phyloP scores from a whole-genome alignment of 805 yeast genomes.

The Kodamaea nitidulidarum region DNA sequence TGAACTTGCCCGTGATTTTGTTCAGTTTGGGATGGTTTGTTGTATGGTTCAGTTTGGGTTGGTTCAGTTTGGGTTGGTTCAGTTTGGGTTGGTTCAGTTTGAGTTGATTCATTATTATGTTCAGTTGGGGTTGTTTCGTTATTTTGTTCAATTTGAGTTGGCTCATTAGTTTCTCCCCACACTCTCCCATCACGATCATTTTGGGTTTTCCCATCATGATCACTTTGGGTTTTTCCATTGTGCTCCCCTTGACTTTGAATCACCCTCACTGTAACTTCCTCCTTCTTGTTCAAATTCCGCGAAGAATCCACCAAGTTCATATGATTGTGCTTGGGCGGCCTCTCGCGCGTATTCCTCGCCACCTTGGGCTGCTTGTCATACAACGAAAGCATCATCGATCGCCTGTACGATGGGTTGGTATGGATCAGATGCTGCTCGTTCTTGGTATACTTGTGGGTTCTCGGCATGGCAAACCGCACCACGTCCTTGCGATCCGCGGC shows the following conservation, averaged over 20 bases:
- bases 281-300: slow-evolving; percentile 28
- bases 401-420: slow-evolving; percentile 41
- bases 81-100: too few relatives aligned
- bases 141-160: background rate
- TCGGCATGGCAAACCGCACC: slow-evolving; percentile 23
- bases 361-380: slow-evolving; percentile 35
- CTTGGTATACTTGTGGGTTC: slow-evolving; percentile 12
- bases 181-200: too few relatives aligned
- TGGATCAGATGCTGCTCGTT: slow-evolving; percentile 32
- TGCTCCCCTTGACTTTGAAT: too few relatives aligned
- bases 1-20: too few relatives aligned
- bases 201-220: background rate
- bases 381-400: slow-evolving; percentile 44
- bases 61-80: background rate
- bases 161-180: too few relatives aligned
- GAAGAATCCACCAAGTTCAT: slow-evolving; percentile 40
- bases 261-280: too few relatives aligned
- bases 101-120: background rate
- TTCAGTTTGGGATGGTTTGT: too few relatives aligned
- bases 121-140: background rate
- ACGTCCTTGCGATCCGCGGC: slow-evolving; percentile 10
- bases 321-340: slow-evolving; percentile 27
- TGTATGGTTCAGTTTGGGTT: background rate
- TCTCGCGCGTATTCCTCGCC: slow-evolving; percentile 16
- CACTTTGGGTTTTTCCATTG: too few relatives aligned